A percentile compares a stretch with the other conserved stretches of the same genome.
Evolutionary conservation across 345 rosid species (phyloP).

Genomic region (Toxicodendron radicans): DNA sequence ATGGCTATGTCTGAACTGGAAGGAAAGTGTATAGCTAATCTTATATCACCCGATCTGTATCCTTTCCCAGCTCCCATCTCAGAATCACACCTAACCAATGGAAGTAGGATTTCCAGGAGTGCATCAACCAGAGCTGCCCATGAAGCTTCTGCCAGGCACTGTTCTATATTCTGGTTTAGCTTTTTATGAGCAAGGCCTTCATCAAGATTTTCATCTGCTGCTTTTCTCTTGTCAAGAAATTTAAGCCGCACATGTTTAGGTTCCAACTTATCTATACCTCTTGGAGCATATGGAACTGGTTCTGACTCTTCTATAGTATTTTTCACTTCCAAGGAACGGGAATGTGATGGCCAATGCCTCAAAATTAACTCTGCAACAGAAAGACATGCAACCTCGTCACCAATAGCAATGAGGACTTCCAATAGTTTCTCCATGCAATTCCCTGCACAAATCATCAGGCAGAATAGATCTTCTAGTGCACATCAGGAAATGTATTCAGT

Average conservation of each 20-base stretch:
- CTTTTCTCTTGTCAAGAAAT: conserved; percentile 86
- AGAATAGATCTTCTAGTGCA: conserved; percentile 1
- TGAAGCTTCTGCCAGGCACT: conserved; percentile 63
- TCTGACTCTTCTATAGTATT: conserved; percentile 73
- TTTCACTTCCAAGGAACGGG: conserved; percentile 90
- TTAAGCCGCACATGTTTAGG: conserved; percentile 81
- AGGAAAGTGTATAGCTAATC: conserved; percentile 52
- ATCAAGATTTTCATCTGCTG: conserved; percentile 49
- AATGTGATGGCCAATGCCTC: conserved; percentile 98
- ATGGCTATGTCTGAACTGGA: conserved; percentile 38
- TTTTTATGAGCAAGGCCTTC: conserved; percentile 52
- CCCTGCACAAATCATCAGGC: conserved; percentile 53
- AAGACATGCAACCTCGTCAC: conserved; percentile 97
- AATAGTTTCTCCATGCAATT: conserved; percentile 98
- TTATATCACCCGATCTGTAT: conserved; percentile 71
- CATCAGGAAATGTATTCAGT: conserved; percentile 4
- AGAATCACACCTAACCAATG: conserved; percentile 40
- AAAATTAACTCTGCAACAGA: conserved; percentile 89
- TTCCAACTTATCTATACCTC: conserved; percentile 92
- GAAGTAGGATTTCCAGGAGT: conserved; percentile 68
- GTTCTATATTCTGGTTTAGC: conserved; percentile 53
- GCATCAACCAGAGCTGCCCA: conserved; percentile 66
- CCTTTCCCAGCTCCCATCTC: conserved; percentile 29
- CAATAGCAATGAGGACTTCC: conserved; percentile 97
- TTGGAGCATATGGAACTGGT: conserved; percentile 77